Percentiles rank a stretch among this genome's conserved stretches.
Evolutionary conservation across 495 filamentous ascomycete species (phyloP).

Genomic region (Endocarpon pusillum): DNA sequence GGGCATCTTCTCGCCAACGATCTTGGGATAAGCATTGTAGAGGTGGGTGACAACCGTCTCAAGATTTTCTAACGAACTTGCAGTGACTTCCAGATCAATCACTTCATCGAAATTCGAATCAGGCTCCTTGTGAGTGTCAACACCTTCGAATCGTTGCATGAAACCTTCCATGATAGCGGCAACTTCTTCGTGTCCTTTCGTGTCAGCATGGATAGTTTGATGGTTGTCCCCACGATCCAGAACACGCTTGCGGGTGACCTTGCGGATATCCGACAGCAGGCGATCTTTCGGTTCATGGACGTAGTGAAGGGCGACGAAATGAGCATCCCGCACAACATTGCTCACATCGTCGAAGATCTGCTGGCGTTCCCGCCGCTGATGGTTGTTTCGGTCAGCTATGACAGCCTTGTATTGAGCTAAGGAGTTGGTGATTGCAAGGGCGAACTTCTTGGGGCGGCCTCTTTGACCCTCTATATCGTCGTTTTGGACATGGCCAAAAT

Average conservation of each 20-base stretch:
- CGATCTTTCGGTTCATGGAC: slow-evolving; percentile 52
- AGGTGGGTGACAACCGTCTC: slow-evolving; percentile 59
- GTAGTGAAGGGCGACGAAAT: slow-evolving; percentile 83
- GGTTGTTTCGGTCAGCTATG: slow-evolving; percentile 89
- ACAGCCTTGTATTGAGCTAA: slow-evolving; percentile 50
- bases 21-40: slow-evolving; percentile 51
- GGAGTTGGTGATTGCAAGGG: slow-evolving; percentile 40
- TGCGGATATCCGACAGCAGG: slow-evolving; percentile 43
- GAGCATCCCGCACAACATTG: slow-evolving; percentile 36
- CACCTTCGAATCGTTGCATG: slow-evolving; percentile 62
- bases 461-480: slow-evolving; percentile 77
- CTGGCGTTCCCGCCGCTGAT: slow-evolving; percentile 66
- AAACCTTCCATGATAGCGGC: slow-evolving; percentile 93
- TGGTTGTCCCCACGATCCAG: slow-evolving; percentile 85
- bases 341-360: slow-evolving; percentile 72
- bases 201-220: slow-evolving; percentile 81
- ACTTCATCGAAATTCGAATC: slow-evolving; percentile 65
- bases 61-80: slow-evolving; percentile 67
- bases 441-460: slow-evolving; percentile 55
- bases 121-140: slow-evolving; percentile 42
- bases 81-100: slow-evolving; percentile 67
- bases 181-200: slow-evolving; percentile 46
- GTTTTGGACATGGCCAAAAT: slow-evolving; percentile 91
- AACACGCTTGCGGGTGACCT: slow-evolving; percentile 64
- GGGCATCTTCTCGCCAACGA: slow-evolving; percentile 52